These are phyloP conservation scores for Dendrocalamus latiflorus DNA, from an alignment of 202 grass and related monocot species.

Conservation along the genomic window DNA sequence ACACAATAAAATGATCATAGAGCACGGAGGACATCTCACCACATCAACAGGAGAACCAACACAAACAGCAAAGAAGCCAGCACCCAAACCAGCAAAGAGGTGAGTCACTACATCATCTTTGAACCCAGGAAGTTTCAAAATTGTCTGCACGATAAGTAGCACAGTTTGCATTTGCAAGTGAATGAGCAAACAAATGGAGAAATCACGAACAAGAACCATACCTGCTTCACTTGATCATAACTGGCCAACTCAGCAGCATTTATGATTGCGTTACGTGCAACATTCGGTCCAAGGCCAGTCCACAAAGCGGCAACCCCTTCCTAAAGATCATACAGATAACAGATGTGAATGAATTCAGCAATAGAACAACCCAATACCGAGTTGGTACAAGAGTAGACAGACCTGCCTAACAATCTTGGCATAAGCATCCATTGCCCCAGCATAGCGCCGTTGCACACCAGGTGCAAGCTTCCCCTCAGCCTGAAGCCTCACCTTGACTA, in stretches of 20 bases:
- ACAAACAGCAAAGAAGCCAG: constrained; percentile 94
- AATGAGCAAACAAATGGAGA: background rate
- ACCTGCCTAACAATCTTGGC: constrained; percentile 73
- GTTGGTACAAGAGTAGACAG: background rate
- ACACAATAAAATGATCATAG: background rate
- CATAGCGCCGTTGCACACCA: constrained; percentile 64
- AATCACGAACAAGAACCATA: background rate
- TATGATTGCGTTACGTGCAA: constrained; percentile 67
- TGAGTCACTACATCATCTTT: constrained; percentile 87
- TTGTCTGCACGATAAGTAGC: constrained; percentile 44
- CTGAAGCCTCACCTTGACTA: constrained; percentile 91
- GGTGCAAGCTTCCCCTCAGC: constrained; percentile 77
- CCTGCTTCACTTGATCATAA: constrained; percentile 97
- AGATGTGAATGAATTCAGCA: background rate
- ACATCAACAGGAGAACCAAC: constrained; percentile 91
- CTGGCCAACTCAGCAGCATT: constrained; percentile 91
- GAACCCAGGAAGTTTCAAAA: constrained; percentile 90
- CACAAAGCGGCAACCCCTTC: constrained; percentile 64
- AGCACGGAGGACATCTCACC: constrained; percentile 42
- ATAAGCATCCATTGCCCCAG: constrained; percentile 73
- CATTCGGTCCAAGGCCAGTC: constrained; percentile 75
- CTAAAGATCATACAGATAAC: background rate
- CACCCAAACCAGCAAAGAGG: constrained; percentile 79
- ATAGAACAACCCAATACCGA: background rate
- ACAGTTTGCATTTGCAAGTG: background rate